Base-by-base conservation (phyloP, 495 filamentous ascomycete genomes). In the Coniosporium apollinis region DNA sequence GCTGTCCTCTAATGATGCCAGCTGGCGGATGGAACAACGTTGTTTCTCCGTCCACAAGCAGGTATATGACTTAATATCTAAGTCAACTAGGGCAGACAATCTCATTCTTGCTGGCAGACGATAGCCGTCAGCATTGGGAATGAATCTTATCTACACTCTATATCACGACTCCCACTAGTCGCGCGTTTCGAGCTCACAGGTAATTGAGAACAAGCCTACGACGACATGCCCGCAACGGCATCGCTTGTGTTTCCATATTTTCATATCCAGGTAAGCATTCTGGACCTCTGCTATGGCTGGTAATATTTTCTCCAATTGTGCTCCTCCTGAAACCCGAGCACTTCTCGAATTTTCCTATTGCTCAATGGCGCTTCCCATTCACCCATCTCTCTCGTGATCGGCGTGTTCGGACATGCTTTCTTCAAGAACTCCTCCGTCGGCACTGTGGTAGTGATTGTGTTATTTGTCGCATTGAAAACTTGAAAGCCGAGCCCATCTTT, bases 381-480 rank as follows among this genome's bases (percentile, higher is more conserved):
- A 2, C 55, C 69, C 60, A 73, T 60, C 33, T 69, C 58, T 31
- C 67, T 48, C 36, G 59, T 67, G 15, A 74, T 53, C 9, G 55
- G 54, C 22, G 57, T 58, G 19, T 56, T 44, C 1, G 69, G 69
- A 43, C 51, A 59, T 4, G 51, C 45, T 38, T 57, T 52, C 46
- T 57, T 52, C 48, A 74, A 41, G 38, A 72, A 70, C 39, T 66
- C 56, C 19, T 39, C 50, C 5, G 66, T 66, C 17, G 64, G 58
- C 17, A 46, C 44, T 33, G 38, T 56, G 2, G 58, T 51, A 4
- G 69, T 72, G 22, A 71, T 72, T 4, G 61, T 64, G 52, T 69
- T 62, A 47, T 74, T 76, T 3, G 64, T 67, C 24, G 67, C 69
- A 47, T 75, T 75, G 55, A 76, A 74, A 0, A 72, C 50, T 45